phyloP scores from a whole-genome alignment of 2,329 filamentous ascomycete species.

The Clarireedia monteithiana region DNA sequence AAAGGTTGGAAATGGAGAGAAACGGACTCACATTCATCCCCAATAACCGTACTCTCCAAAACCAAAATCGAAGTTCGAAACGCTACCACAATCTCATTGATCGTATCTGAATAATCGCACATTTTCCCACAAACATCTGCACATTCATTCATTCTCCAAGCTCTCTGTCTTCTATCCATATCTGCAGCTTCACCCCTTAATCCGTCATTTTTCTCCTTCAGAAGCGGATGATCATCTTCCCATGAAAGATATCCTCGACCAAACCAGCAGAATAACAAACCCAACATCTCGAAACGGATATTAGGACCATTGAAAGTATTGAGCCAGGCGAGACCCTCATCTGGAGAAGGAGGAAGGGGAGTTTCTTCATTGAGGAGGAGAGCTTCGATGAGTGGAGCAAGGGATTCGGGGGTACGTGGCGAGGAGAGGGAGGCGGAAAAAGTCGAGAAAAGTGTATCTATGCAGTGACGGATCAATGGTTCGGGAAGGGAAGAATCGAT shows the following conservation, averaged over 20 bases:
- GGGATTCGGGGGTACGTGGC: conserved; percentile 15
- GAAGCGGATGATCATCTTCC: conserved; percentile 24
- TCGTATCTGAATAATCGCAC: background rate
- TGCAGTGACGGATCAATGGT: conserved; percentile 19
- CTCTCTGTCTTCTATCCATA: conserved; percentile 21
- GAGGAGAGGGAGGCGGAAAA: conserved; percentile 16
- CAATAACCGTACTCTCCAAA: background rate
- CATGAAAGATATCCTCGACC: conserved; percentile 20
- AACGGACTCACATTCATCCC: background rate
- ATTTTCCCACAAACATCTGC: conserved; percentile 19
- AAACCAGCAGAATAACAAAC: conserved; percentile 24
- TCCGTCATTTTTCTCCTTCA: conserved; percentile 17
- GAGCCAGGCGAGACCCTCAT: conserved; percentile 24
- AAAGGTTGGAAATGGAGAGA: background rate
- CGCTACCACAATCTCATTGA: conserved; percentile 18
- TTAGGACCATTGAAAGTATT: conserved; percentile 24
- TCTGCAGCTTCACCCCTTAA: too few species aligned
- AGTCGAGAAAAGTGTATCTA: conserved; percentile 17
- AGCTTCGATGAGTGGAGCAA: conserved; percentile 17
- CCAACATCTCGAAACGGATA: conserved; percentile 25
- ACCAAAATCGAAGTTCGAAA: background rate
- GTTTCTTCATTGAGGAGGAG: conserved; percentile 22
- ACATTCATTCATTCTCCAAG: conserved; percentile 28
- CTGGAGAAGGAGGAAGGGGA: conserved; percentile 19
- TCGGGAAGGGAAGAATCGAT: conserved; percentile 13